phyloP scores from a whole-genome alignment of 768 basidiomycete genomes.

The Gyrodon lividus region DNA sequence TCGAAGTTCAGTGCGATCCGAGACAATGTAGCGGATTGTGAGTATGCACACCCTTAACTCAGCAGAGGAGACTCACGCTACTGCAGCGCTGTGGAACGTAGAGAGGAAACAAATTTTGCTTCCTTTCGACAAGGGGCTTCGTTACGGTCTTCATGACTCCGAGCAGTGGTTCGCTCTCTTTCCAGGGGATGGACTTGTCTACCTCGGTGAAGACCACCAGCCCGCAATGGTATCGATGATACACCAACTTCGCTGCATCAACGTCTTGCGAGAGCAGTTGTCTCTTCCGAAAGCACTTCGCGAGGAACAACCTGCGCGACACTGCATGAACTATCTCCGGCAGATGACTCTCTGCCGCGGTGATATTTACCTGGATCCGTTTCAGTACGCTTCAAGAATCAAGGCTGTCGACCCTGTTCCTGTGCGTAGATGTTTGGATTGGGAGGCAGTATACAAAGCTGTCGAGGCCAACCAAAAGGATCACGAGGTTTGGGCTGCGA shows the following conservation, averaged over 20 bases:
- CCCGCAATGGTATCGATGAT: constrained; percentile 32
- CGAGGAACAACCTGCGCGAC: constrained; percentile 2
- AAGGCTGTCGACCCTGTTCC: not conserved
- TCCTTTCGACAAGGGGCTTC: not conserved
- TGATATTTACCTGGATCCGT: constrained; percentile 26
- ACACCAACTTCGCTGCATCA: constrained; percentile 36
- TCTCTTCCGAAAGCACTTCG: not conserved
- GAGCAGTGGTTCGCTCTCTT: constrained; percentile 25
- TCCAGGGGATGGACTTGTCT: constrained; percentile 23
- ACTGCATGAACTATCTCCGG: constrained; percentile 34
- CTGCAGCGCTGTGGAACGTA: not conserved
- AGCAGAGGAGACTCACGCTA: not conserved
- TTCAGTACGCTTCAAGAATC: not conserved
- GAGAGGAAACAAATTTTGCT: not conserved
- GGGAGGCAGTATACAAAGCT: not conserved
- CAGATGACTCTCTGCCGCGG: constrained; percentile 31
- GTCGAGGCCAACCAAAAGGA: not conserved
- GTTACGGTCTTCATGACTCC: not conserved
- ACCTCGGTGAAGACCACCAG: constrained; percentile 21
- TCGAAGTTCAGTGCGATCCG: not conserved
- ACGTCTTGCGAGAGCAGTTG: constrained; percentile 26
- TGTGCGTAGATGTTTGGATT: not conserved
- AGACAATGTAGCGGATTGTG: not conserved
- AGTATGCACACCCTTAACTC: not conserved
- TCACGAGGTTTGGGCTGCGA: not conserved